Percentiles rank a stretch among this genome's conserved stretches.
Evolutionary conservation across 371 early-diverging fungal species (phyloP).

Genomic region (Aphelidium insulamus): DNA sequence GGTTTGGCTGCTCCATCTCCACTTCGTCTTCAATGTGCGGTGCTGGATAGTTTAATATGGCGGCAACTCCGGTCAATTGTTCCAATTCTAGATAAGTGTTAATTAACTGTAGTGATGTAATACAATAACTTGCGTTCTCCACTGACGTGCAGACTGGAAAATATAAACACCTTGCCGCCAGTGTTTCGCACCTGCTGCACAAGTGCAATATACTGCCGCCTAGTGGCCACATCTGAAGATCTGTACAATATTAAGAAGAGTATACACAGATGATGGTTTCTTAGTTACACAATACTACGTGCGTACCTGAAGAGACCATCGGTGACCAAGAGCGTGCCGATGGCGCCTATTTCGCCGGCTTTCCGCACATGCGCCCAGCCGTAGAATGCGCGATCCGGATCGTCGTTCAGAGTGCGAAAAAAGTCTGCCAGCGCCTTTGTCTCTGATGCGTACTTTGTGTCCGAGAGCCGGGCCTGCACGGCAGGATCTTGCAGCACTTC

Average conservation of each 20-base stretch:
- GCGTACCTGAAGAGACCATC: conserved; percentile 64
- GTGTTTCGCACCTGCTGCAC: conserved; percentile 53
- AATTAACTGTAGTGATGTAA: background rate
- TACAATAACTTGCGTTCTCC: conserved; percentile 53
- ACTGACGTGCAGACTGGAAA: conserved; percentile 75
- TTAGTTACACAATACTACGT: too few relatives aligned
- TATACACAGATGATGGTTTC: background rate
- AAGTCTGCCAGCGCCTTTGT: conserved; percentile 58
- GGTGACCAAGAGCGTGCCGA: conserved; percentile 64
- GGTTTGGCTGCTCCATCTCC: too few relatives aligned
- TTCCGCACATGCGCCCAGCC: conserved; percentile 58
- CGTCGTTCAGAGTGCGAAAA: conserved; percentile 62
- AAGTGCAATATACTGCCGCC: conserved; percentile 58
- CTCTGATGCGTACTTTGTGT: conserved; percentile 81
- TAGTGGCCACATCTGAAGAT: conserved; percentile 55
- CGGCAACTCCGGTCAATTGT: conserved; percentile 83
- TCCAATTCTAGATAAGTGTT: conserved; percentile 34
- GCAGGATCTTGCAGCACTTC: conserved; percentile 78
- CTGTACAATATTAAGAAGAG: conserved; percentile 8
- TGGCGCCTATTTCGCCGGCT: conserved; percentile 65
- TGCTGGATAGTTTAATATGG: conserved; percentile 49
- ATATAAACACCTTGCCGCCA: conserved; percentile 64
- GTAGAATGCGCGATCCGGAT: conserved; percentile 79
- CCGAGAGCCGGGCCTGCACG: conserved; percentile 50
- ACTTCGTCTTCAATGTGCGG: conserved; percentile 12